Conservation (phyloP, 306 rosid species). For the Spatholobus suberectus region DNA sequence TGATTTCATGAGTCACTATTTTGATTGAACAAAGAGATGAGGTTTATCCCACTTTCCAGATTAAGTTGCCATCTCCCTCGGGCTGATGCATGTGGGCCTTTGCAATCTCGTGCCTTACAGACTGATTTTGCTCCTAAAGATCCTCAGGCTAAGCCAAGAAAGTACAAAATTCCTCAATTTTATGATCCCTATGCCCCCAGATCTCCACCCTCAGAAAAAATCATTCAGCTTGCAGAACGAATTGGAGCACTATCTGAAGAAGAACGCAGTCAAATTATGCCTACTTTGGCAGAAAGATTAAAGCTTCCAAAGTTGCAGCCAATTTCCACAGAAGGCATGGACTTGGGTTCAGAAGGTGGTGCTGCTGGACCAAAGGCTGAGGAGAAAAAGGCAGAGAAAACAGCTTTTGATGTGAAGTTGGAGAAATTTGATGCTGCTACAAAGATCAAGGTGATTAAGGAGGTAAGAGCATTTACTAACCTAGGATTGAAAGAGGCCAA, state of each 20-base stretch:
- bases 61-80: conserved; percentile 30
- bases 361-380: conserved; percentile 49
- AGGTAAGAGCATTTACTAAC: conserved; percentile 57
- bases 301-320: conserved; percentile 58
- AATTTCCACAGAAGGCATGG: conserved; percentile 60
- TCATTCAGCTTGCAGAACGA: conserved; percentile 53
- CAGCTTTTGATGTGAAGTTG: conserved; percentile 59
- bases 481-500: conserved; percentile 65
- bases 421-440: conserved; percentile 59
- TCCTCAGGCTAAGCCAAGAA: conserved; percentile 47
- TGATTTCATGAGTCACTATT: conserved; percentile 35
- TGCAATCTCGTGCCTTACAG: conserved; percentile 53
- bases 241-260: conserved; percentile 52
- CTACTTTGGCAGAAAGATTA: conserved; percentile 50
- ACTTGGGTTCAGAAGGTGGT: conserved; percentile 46
- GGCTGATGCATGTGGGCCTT: neutral
- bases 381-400: conserved; percentile 61
- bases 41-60: conserved; percentile 51
- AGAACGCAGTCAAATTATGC: conserved; percentile 56
- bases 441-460: conserved; percentile 65
- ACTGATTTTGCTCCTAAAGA: conserved; percentile 48
- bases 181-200: conserved; percentile 59
- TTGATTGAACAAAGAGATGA: conserved; percentile 48
- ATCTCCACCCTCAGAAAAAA: conserved; percentile 60
- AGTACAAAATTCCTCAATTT: conserved; percentile 54